Evolutionary conservation across 495 filamentous ascomycete species (phyloP).

Genomic region (Aspergillus wentii): DNA sequence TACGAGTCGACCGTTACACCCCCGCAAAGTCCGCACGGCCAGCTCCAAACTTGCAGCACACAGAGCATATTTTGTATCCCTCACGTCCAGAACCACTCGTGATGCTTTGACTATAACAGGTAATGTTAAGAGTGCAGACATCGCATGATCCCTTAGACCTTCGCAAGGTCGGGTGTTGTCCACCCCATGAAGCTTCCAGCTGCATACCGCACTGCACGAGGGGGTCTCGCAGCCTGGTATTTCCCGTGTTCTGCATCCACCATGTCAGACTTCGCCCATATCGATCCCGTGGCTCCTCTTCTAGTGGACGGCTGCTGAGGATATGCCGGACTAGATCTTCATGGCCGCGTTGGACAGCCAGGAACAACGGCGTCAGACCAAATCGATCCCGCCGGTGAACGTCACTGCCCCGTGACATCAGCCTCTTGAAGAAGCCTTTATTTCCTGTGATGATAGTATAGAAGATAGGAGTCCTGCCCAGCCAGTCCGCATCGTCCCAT

Average conservation of each 20-base stretch:
- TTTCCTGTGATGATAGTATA: neutral
- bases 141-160: neutral
- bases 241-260: neutral
- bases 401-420: neutral
- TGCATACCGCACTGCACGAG: neutral
- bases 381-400: conserved; percentile 2
- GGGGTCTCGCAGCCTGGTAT: neutral
- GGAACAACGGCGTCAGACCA: neutral
- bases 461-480: neutral
- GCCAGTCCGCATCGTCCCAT: neutral
- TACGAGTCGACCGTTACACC: no score
- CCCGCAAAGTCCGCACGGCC: neutral
- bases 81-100: neutral
- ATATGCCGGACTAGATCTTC: neutral
- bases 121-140: neutral
- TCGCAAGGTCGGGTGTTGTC: no score
- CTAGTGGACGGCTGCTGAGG: neutral
- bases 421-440: neutral
- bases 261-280: neutral
- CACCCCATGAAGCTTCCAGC: neutral
- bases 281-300: neutral
- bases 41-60: neutral
- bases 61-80: neutral
- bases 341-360: neutral
- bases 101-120: neutral